Evolutionary conservation across 1,139 yeast species (phyloP).

Genomic region (Arxiozyma bovina): DNA sequence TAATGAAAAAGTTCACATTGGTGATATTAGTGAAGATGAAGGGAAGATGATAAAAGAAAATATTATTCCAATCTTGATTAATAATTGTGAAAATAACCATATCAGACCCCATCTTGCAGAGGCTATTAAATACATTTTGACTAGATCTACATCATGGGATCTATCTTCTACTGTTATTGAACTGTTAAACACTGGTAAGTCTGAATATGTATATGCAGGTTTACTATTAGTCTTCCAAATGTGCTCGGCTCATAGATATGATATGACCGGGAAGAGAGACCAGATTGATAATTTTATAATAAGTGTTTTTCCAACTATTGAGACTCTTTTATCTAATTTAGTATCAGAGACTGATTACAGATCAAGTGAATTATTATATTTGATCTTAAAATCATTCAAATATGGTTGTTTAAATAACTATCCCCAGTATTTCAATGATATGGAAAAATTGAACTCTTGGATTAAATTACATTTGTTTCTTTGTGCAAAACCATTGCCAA

Average conservation of each 20-base stretch:
- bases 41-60: constrained; percentile 45
- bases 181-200: constrained; percentile 40
- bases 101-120: constrained; percentile 58
- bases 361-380: constrained; percentile 50
- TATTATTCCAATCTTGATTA: constrained; percentile 41
- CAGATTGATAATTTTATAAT: constrained; percentile 41
- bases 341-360: constrained; percentile 32
- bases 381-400: constrained; percentile 57
- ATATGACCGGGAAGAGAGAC: constrained; percentile 39
- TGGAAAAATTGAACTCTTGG: constrained; percentile 52
- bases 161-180: constrained; percentile 30
- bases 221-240: constrained; percentile 49
- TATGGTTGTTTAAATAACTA: constrained; percentile 48
- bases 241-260: constrained; percentile 51
- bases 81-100: constrained; percentile 34
- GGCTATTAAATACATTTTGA: constrained; percentile 55
- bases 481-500: constrained; percentile 54
- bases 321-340: constrained; percentile 40
- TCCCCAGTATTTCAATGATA: constrained; percentile 44
- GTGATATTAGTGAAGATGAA: constrained; percentile 42
- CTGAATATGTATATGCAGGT: constrained; percentile 50
- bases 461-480: constrained; percentile 50
- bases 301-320: constrained; percentile 49
- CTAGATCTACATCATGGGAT: constrained; percentile 38
- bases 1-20: constrained; percentile 35